Conservation (phyloP, 1,139 yeast species). For the Yamadazyma conglobata region DNA sequence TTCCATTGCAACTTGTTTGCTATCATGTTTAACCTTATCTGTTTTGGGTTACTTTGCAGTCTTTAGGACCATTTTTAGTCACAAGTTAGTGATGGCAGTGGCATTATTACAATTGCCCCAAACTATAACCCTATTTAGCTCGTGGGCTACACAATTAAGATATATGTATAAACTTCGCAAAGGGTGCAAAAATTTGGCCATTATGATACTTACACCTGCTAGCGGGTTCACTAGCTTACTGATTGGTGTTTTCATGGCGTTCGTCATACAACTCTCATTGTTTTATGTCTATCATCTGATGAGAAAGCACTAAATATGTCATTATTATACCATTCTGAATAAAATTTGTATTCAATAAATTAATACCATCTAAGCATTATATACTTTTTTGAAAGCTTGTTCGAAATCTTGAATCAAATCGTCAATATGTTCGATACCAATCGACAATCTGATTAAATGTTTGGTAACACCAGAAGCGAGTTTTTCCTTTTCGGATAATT, state of each 20-base stretch:
- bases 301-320: background rate
- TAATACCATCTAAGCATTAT: constrained; percentile 3
- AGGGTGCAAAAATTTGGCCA: constrained; percentile 8
- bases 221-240: constrained; percentile 14
- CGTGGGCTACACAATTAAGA: constrained; percentile 14
- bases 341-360: no score
- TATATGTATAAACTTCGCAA: constrained; percentile 11
- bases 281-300: constrained; percentile 3
- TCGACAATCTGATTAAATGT: constrained; percentile 83
- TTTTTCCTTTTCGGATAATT: constrained; percentile 79
- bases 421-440: constrained; percentile 86
- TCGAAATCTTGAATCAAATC: constrained; percentile 86
- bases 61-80: constrained; percentile 5
- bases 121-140: constrained; percentile 7
- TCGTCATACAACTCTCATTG: constrained; percentile 9
- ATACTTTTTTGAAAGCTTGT: constrained; percentile 65
- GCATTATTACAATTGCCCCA: constrained; percentile 10
- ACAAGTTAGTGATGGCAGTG: constrained; percentile 1
- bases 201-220: constrained; percentile 13
- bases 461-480: constrained; percentile 77
- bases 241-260: constrained; percentile 8
- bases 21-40: constrained; percentile 10
- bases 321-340: background rate
- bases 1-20: constrained; percentile 8
- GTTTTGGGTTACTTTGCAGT: constrained; percentile 5